phyloP scores from a whole-genome alignment of 768 basidiomycete genomes.

The Macrolepiota fuliginosa region DNA sequence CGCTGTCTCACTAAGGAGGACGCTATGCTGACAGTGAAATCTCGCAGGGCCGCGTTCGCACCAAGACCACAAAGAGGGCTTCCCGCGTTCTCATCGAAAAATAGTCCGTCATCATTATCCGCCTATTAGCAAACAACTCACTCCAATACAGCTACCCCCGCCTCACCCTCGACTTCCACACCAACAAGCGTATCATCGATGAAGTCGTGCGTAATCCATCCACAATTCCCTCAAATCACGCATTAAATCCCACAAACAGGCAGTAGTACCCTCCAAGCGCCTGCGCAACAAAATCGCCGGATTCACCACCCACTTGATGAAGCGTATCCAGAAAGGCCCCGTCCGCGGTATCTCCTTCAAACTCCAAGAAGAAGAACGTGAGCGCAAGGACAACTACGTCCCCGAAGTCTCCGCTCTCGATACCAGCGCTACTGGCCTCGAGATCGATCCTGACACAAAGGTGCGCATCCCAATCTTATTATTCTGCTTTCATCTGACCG shows the following conservation, averaged over 20 bases:
- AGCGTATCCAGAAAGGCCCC: conserved; percentile 97
- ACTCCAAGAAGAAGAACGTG: conserved; percentile 99
- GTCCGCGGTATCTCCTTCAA: conserved; percentile 99
- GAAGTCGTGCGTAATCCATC: conserved; percentile 67
- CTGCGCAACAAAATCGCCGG: conserved; percentile 99
- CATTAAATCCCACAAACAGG: conserved; percentile 39
- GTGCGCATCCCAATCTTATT: conserved; percentile 39
- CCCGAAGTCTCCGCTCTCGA: conserved; percentile 98
- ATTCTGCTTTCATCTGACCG: background rate
- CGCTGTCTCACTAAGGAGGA: background rate
- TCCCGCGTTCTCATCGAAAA: conserved; percentile 99
- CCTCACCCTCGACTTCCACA: conserved; percentile 99
- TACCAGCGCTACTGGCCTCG: conserved; percentile 66
- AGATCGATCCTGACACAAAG: conserved; percentile 93
- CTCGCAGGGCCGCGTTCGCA: conserved; percentile 93
- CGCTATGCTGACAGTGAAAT: conserved; percentile 17
- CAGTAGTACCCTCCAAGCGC: conserved; percentile 95
- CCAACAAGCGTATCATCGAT: conserved; percentile 98
- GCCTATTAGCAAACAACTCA: background rate
- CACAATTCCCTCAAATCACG: background rate
- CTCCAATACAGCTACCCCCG: conserved; percentile 81
- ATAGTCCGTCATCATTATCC: conserved; percentile 48
- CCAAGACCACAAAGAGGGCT: conserved; percentile 99
- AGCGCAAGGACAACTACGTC: conserved; percentile 99
- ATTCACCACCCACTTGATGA: conserved; percentile 99